phyloP scores from a whole-genome alignment of 192 early-diverging fungal species.

The Spizellomyces sp. region DNA sequence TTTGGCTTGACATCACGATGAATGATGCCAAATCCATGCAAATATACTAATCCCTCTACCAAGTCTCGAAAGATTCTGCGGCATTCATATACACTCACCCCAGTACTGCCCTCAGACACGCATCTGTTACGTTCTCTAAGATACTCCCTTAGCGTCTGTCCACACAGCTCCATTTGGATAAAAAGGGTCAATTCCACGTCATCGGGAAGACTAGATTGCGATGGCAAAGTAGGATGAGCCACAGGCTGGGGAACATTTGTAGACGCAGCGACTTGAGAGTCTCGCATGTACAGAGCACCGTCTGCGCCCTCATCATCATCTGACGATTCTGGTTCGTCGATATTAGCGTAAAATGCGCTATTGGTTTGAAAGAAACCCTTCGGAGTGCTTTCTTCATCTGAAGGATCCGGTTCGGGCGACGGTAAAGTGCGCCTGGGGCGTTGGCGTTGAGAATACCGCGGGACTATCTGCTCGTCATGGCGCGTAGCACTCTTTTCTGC shows the following conservation, averaged over 20 bases:
- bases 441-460: too few relatives aligned
- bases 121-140: slow-evolving; percentile 44
- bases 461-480: too few relatives aligned
- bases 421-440: too few relatives aligned
- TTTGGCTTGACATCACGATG: slow-evolving; percentile 62
- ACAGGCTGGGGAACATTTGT: background rate
- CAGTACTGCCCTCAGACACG: background rate
- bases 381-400: too few relatives aligned
- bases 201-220: background rate
- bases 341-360: background rate
- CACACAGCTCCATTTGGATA: slow-evolving; percentile 85
- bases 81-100: slow-evolving; percentile 56
- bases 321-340: background rate
- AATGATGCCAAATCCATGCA: slow-evolving; percentile 72
- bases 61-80: slow-evolving; percentile 72
- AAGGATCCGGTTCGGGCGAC: too few relatives aligned
- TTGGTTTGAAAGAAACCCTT: background rate
- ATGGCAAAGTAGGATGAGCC: background rate
- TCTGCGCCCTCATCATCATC: background rate
- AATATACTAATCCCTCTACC: slow-evolving; percentile 74
- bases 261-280: background rate
- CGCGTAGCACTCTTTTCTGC: too few relatives aligned
- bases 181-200: slow-evolving; percentile 41
- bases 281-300: background rate
- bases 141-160: slow-evolving; percentile 56